Evolutionary conservation across 1,284 basidiomycete genomes (phyloP).

Genomic region (Xerocomus amazonicus): DNA sequence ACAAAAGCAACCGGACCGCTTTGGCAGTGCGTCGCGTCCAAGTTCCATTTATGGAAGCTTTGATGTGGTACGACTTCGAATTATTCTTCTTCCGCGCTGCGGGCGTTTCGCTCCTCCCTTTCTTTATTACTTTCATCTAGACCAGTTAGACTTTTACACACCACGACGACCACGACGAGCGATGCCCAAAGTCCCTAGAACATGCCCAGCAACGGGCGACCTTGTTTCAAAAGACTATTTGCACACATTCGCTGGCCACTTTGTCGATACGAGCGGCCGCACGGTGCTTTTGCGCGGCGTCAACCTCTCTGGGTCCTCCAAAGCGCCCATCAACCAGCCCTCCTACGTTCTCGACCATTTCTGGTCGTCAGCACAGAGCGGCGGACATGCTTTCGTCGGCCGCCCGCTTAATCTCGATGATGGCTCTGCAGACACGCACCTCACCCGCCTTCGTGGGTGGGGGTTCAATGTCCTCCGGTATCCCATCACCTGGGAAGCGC

Average conservation of each 20-base stretch:
- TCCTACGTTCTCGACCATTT: conserved; percentile 74
- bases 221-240: conserved; percentile 40
- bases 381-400: conserved; percentile 70
- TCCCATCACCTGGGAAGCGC: conserved; percentile 90
- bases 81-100: background rate
- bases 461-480: conserved; percentile 94
- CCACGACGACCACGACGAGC: background rate
- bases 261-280: conserved; percentile 82
- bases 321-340: conserved; percentile 74
- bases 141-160: background rate
- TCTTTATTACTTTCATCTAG: background rate
- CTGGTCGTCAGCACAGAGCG: conserved; percentile 82
- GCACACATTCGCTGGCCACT: conserved; percentile 70
- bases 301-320: conserved; percentile 87
- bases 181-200: conserved; percentile 22
- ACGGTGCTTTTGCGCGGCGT: conserved; percentile 87
- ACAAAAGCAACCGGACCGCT: background rate
- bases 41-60: conserved; percentile 14
- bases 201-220: conserved; percentile 20
- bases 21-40: background rate
- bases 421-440: conserved; percentile 84
- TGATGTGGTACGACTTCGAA: conserved; percentile 20
- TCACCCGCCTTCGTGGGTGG: conserved; percentile 84
- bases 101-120: background rate
- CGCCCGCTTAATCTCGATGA: conserved; percentile 81